Evolutionary conservation across 1,284 basidiomycete genomes (phyloP), one percentile per base, ranked within the genome.

Genomic region (Trametes versicolor): DNA sequence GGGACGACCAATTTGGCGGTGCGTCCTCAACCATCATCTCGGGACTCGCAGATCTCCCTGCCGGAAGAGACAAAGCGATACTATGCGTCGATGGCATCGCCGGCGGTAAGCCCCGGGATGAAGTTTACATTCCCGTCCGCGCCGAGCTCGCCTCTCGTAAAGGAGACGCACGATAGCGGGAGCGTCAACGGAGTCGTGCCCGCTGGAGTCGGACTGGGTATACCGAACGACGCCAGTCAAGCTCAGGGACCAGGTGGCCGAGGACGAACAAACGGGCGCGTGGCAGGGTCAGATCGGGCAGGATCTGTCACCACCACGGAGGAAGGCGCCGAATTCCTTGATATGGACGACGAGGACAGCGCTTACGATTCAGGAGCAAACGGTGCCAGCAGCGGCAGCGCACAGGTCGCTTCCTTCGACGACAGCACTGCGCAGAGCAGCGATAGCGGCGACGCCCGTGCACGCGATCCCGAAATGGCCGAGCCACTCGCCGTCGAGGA

Each of bases 51-150:
- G 37, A 85, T 90, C 57, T 87, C 87, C 39, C 80, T 92, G 37
- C 89, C 92, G 1, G 91, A 92, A 63, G 92, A 93, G 75, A 88
- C 90, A 19, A 86, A 81, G 67, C 85, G 84, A 50, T 93, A 91
- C 72, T 89, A 92, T 62, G 82, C 86, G 41, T 86, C 83, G 67
- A 87, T 91, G 83, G 76, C 76, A 27, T 87, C 87, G 8, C 88
- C 90, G 7, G 71, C 80, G 8, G 77, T 84, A n/a, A 89, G 85
- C 70, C 86, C 89, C 4, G 63, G 63, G 75, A 77, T 57, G 73
- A 78, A 15, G 56, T 70, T 57, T 65, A 67, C 51, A 47, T 69
- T 66, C 34, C 62, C 68, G 17, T 50, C 57, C 6, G 58, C 39
- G 23, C 54, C 68, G 47, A 66, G 50, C 58, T 73, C 72, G 37